Evolutionary conservation across 306 rosid species (phyloP), one percentile per base, ranked within the genome.

Genomic region (Quercus mongolica): DNA sequence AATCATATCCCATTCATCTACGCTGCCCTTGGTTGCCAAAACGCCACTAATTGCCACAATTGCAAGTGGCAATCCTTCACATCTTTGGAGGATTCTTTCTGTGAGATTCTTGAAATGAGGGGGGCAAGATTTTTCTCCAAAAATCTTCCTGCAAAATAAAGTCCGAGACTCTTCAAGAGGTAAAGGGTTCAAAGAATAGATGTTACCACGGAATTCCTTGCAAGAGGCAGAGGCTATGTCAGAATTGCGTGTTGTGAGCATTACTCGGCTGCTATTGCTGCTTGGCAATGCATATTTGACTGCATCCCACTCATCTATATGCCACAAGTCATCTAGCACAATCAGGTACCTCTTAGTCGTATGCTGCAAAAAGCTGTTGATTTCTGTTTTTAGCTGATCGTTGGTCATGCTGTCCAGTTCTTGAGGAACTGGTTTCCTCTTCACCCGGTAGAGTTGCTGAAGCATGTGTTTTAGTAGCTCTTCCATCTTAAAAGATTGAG

Each of bases 51-150:
- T 81, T 69, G 89, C 88, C 35, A 88, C 91, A 79, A 88, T 85
- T 49, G 91, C 91, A 7, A 88, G 74, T 31, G 91, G 89, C 81
- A 88, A 79, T 23, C 91, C 91, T 12, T 84, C 89, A 65, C 91
- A 88, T 62, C 70, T 57, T 76, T 71, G 56, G 1, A 88, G 82
- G 76, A 85, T 83, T 3, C 65, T 44, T 33, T 11, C 33, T 58
- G 86, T 74, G 11, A 63, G 62, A 49, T 67, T 73, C 67, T 82
- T 87, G 54, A 87, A 84, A 78, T 81, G 49, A 49, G 85, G 71
- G 74, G 90, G 89, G 35, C 92, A 86, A 12, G 87, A 1, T 35
- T 78, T 70, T n/a, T 79, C 87, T 23, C 74, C 82, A 67, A 89
- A 89, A 28, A 86, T 89, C 54, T 83, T 89, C 82, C 56, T 80